Evolutionary conservation across 805 yeast genomes (phyloP), one percentile per base, ranked within the genome.

Genomic region (Phaffomyces opuntiae): DNA sequence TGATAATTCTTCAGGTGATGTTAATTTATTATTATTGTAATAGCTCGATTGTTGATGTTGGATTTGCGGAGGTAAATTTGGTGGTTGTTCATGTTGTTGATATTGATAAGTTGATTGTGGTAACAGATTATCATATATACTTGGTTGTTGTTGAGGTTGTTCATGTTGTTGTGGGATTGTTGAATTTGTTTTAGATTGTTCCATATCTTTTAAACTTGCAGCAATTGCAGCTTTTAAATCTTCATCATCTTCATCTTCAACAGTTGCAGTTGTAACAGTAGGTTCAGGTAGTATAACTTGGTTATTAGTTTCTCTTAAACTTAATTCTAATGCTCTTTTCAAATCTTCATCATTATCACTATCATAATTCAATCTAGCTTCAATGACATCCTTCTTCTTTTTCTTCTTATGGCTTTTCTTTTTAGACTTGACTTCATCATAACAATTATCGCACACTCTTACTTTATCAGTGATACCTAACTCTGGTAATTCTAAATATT

Each of bases 171-270:
- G 41, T 19, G 46, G 31, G 12, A 16, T 16, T 3, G 36, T 29
- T 29, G 31, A 29, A 29, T 29, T 51, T 50, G 39, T 46, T 54
- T 51, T 46, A 17, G 52, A 51, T 27, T 48, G 60, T 52, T 83
- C 77, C 60, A 84, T 72, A 48, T 90, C 97, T 44, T 73, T 74
- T 50, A 93, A 70, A 63, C 96, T 87, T 1, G 96, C 96, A 14
- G 85, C 96, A 47, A 93, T 91, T 0, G 98, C 99, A 1, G 93
- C 95, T 61, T 81, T 86, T 80, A 91, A 77, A 34, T 88, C 96
- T 35, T 83, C 91, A 57, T 89, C 96, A 16, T 83, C 86, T 17
- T 84, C 88, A 3, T 78, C 86, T 14, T 63, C 48, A 7, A 48
- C 32, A 17, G 41, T 25, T 7, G 27, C 34, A 1, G 39, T 11